Percentiles rank a stretch among this genome's conserved stretches.
phyloP scores from a whole-genome alignment of 805 yeast species.

The Spathaspora hagerdaliae region DNA sequence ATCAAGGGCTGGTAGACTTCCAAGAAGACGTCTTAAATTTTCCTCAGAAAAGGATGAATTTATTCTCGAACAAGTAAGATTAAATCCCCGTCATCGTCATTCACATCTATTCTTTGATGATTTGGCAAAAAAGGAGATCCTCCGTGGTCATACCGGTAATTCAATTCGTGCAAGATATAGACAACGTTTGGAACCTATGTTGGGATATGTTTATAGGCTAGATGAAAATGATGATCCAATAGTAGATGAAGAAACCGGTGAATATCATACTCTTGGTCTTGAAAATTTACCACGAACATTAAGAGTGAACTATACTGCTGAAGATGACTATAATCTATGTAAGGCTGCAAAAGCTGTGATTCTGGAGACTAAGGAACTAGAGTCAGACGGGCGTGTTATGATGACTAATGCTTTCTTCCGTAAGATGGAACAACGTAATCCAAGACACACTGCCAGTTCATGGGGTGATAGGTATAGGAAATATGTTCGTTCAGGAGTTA shows the following conservation, averaged over 20 bases:
- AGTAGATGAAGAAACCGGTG: constrained; percentile 24
- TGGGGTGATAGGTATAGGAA: constrained; percentile 82
- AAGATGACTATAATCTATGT: constrained; percentile 64
- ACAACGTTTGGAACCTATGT: constrained; percentile 35
- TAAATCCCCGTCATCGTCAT: constrained; percentile 62
- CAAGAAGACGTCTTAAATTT: constrained; percentile 29
- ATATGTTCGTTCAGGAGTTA: constrained; percentile 58
- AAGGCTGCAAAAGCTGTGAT: constrained; percentile 36
- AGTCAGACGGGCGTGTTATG: constrained; percentile 10
- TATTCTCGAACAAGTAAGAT: constrained; percentile 63
- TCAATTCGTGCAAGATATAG: constrained; percentile 60
- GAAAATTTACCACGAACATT: constrained; percentile 29
- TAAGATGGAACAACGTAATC: constrained; percentile 33
- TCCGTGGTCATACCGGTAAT: constrained; percentile 70
- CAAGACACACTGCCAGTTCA: constrained; percentile 62
- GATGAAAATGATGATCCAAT: constrained; percentile 27
- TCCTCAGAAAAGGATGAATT: constrained; percentile 61
- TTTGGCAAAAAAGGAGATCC: constrained; percentile 46
- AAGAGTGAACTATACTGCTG: constrained; percentile 63
- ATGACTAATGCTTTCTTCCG: constrained; percentile 36
- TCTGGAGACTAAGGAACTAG: constrained; percentile 36
- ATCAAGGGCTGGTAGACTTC: neutral
- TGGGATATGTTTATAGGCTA: constrained; percentile 29
- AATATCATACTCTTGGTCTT: constrained; percentile 20
- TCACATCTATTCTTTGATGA: constrained; percentile 64